Base-by-base conservation (phyloP, 2,329 filamentous ascomycete species). In the Cladosporium sp. region DNA sequence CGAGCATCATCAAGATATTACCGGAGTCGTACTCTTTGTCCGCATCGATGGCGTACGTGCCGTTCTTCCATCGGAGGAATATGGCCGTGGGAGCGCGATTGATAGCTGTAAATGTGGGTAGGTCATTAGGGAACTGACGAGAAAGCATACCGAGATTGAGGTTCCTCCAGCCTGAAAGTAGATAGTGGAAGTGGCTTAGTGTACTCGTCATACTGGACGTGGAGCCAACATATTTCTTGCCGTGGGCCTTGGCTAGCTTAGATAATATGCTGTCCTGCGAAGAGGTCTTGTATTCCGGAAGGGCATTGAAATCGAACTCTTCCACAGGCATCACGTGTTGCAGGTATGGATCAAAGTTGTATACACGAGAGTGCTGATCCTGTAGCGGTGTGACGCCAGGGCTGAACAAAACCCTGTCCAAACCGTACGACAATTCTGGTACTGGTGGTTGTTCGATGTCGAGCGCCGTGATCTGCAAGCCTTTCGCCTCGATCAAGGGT, bases 291-390 rank as follows among this genome's bases (percentile, higher is more conserved):
- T 97, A 99, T 68, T 89, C 85, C 76, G 91, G 92, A 63, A 99
- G 79, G 3, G 92, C 89, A 65, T 91, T 86, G 77, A 96, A 99
- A 74, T 99, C 92, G 74, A 99, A 99, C 74, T 99, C 92, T 2
- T 86, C 82, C 18, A 95, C 89, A 1, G 95, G 93, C 92, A 98
- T 98, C 72, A 99, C 96, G 61, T 88, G 88, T 67, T 93, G 88
- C 23, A 99, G 84, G 74, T 97, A 97, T 0, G 96, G 95, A 75
- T 99, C 94, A 73, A 99, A 99, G 76, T 99, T 99, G 84, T 88
- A 99, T 7, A 98, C 92, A 21, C 88, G 86, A 46, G 94, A 93
- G 65, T 92, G 87, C 26, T 90, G 88, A 76, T 99, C 95, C 78
- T 96, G 93, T 60, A 99, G 85, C 59, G 92, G 89, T 76, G 97